Conservation (phyloP, 2,329 filamentous ascomycete genomes). For the Esteya vermicola region DNA sequence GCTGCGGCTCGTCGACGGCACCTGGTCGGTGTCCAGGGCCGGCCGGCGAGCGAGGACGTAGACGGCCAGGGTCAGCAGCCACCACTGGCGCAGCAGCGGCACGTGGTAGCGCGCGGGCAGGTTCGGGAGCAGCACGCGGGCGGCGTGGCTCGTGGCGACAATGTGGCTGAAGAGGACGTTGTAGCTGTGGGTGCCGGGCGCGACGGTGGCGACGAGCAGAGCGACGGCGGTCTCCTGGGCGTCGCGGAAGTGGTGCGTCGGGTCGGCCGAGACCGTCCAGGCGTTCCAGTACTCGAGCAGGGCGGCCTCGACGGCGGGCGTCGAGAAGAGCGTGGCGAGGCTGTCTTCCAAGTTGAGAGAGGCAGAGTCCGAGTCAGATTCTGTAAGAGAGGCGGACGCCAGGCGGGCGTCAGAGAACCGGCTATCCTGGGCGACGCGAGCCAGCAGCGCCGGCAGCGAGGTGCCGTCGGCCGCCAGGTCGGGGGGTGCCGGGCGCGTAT, state of each 20-base stretch:
- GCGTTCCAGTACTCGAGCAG: slow-evolving; percentile 85
- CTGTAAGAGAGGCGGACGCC: slow-evolving; percentile 25
- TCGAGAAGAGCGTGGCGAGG: slow-evolving; percentile 19
- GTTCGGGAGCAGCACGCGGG: slow-evolving; percentile 70
- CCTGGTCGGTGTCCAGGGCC: slow-evolving; percentile 49
- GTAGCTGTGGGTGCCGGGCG: slow-evolving; percentile 47
- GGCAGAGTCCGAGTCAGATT: slow-evolving; percentile 43
- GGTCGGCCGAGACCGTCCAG: slow-evolving; percentile 52
- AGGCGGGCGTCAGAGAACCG: slow-evolving; percentile 34
- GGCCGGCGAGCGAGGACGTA: slow-evolving; percentile 69
- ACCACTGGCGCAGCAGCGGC: slow-evolving; percentile 71
- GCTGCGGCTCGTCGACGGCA: slow-evolving; percentile 47
- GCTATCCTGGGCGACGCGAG: slow-evolving; percentile 53
- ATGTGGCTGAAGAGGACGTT: slow-evolving; percentile 76
- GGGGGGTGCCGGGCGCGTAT: slow-evolving; percentile 50
- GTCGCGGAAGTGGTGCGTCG: slow-evolving; percentile 59
- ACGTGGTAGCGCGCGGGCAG: slow-evolving; percentile 62
- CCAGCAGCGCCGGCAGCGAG: slow-evolving; percentile 56
- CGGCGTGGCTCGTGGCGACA: slow-evolving; percentile 74
- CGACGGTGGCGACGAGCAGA: slow-evolving; percentile 46
- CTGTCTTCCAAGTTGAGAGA: slow-evolving; percentile 49
- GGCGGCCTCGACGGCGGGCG: slow-evolving; percentile 43
- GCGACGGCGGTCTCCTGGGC: slow-evolving; percentile 49
- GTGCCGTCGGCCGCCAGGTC: slow-evolving; percentile 24
- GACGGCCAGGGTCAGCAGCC: slow-evolving; percentile 64